Evolutionary conservation across 306 rosid genomes (phyloP).

Genomic region (Inga oerstediana): DNA sequence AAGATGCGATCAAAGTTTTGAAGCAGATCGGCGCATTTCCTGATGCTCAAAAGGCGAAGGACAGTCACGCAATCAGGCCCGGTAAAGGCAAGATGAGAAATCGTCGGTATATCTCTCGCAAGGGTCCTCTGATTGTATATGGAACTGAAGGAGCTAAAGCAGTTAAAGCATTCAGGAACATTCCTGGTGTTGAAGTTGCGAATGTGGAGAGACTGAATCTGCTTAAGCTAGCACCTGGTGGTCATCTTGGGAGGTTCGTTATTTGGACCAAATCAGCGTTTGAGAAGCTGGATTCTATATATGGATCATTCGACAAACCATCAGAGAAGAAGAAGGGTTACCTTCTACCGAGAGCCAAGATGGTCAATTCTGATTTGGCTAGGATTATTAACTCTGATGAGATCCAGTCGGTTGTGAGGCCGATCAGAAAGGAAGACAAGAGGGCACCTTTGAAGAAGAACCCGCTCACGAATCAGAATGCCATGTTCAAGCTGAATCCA

Average conservation of each 20-base stretch:
- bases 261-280: constrained; percentile 72
- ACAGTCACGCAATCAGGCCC: constrained; percentile 58
- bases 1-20: constrained; percentile 58
- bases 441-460: constrained; percentile 70
- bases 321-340: constrained; percentile 68
- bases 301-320: constrained; percentile 58
- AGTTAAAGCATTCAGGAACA: constrained; percentile 63
- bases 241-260: constrained; percentile 65
- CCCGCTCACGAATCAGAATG: constrained; percentile 63
- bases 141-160: constrained; percentile 65
- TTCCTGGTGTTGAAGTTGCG: constrained; percentile 57
- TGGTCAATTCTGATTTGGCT: constrained; percentile 66
- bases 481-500: constrained; percentile 61
- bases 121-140: constrained; percentile 66
- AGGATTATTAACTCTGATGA: constrained; percentile 70
- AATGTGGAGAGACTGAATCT: constrained; percentile 67
- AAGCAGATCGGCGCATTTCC: constrained; percentile 61
- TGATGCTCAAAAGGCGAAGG: constrained; percentile 67
- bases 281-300: constrained; percentile 69
- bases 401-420: constrained; percentile 65
- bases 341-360: constrained; percentile 63
- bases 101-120: constrained; percentile 57
- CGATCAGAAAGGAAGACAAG: constrained; percentile 55
- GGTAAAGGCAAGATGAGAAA: constrained; percentile 73
- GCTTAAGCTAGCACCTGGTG: constrained; percentile 68